These are phyloP conservation scores for Sicyos edulis DNA, from an alignment of 306 rosid genomes.

Conservation along the genomic window DNA sequence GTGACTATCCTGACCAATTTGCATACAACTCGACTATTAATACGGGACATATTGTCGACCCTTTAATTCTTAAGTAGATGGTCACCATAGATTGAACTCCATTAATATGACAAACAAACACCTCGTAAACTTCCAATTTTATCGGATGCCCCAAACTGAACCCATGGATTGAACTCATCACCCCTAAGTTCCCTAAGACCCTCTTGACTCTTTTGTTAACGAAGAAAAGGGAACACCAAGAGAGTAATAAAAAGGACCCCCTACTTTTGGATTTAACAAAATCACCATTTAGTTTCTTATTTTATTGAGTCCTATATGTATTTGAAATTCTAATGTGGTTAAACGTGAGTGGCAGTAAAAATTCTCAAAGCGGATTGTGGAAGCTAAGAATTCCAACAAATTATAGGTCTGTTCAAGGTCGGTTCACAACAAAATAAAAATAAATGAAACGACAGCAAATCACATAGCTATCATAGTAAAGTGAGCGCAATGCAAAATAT, in stretches of 20 bases:
- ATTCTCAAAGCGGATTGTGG: neutral
- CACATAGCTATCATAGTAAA: neutral
- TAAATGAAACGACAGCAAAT: neutral
- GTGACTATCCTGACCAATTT: too few relatives aligned
- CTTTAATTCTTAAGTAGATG: neutral
- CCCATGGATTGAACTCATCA: too few relatives aligned
- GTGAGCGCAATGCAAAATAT: neutral
- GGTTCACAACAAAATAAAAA: neutral
- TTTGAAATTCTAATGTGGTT: neutral
- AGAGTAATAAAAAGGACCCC: neutral
- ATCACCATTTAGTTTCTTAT: neutral
- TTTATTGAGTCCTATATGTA: neutral
- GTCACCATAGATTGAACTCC: too few relatives aligned
- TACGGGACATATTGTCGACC: too few relatives aligned
- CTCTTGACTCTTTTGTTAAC: neutral
- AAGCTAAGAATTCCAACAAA: neutral
- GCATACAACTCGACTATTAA: too few relatives aligned
- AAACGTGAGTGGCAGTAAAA: neutral
- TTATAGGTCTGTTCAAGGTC: neutral
- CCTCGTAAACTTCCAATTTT: too few relatives aligned
- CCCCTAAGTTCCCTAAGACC: too few relatives aligned
- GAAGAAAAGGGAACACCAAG: neutral
- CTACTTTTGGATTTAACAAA: neutral
- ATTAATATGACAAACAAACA: too few relatives aligned
- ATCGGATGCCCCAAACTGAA: too few relatives aligned